Conservation (phyloP, 805 yeast species). For the Pichia sporocuriosa region DNA sequence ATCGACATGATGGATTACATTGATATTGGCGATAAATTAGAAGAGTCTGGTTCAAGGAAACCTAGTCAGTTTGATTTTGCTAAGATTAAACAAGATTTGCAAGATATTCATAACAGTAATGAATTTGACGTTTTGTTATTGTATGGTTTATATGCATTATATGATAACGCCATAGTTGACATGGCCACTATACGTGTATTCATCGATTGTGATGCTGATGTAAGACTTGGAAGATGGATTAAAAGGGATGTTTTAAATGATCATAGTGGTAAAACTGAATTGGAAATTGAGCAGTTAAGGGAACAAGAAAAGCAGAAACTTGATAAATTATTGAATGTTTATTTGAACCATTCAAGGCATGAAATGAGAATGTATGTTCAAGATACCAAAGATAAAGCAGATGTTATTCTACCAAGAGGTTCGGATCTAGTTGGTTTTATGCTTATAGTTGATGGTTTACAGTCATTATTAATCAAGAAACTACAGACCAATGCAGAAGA, state of each 20-base stretch:
- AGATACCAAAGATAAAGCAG: conserved; percentile 69
- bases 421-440: conserved; percentile 51
- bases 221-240: conserved; percentile 76
- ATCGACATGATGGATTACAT: conserved; percentile 23
- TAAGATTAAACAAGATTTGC: conserved; percentile 18
- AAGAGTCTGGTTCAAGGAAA: conserved; percentile 10
- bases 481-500: conserved; percentile 3
- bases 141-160: conserved; percentile 77
- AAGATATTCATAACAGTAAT: conserved; percentile 1
- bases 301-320: conserved; percentile 12
- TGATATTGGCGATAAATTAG: conserved; percentile 1
- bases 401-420: conserved; percentile 67
- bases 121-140: conserved; percentile 39
- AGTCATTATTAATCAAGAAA: conserved; percentile 28
- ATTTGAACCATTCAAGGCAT: conserved; percentile 50
- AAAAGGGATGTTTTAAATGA: conserved; percentile 25
- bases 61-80: conserved; percentile 40
- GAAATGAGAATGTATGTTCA: conserved; percentile 62
- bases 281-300: conserved; percentile 1
- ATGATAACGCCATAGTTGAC: conserved; percentile 48
- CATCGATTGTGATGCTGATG: conserved; percentile 80
- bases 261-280: background rate
- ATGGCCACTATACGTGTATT: conserved; percentile 63
- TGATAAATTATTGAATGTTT: conserved; percentile 37
- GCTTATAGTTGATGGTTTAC: conserved; percentile 59